phyloP scores from a whole-genome alignment of 1,284 basidiomycete genomes.

The Fomitopsis schrenkii region DNA sequence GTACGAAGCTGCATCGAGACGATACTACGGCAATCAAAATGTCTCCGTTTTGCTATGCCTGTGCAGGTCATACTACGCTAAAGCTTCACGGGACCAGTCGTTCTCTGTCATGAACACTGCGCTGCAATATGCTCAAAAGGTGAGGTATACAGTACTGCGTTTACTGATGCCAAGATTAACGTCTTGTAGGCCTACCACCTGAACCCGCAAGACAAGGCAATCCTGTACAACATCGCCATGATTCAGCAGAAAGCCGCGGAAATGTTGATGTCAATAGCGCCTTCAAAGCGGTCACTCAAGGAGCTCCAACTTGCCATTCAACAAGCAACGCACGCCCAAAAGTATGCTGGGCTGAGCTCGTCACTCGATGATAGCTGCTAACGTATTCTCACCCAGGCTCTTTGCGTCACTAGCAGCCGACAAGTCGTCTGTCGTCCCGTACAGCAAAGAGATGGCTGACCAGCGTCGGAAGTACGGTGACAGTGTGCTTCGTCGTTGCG shows the following conservation, averaged over 20 bases:
- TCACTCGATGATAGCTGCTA: background rate
- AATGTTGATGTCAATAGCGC: slow-evolving; percentile 71
- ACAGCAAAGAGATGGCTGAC: slow-evolving; percentile 82
- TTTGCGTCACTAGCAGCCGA: slow-evolving; percentile 82
- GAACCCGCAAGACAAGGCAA: slow-evolving; percentile 83
- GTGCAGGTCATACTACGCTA: slow-evolving; percentile 88
- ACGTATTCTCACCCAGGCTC: slow-evolving; percentile 41
- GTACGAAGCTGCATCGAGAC: slow-evolving; percentile 85
- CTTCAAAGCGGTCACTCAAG: slow-evolving; percentile 72
- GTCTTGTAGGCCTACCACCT: slow-evolving; percentile 67
- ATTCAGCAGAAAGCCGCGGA: slow-evolving; percentile 94
- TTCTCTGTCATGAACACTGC: slow-evolving; percentile 78
- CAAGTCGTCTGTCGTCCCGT: slow-evolving; percentile 68
- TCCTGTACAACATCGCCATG: slow-evolving; percentile 93
- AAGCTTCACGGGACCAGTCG: slow-evolving; percentile 84
- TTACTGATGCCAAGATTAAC: background rate
- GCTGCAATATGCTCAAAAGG: slow-evolving; percentile 75
- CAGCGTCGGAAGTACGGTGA: slow-evolving; percentile 87
- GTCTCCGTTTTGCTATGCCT: slow-evolving; percentile 77
- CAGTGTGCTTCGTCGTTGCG: slow-evolving; percentile 73
- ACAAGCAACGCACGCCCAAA: slow-evolving; percentile 85
- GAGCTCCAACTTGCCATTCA: slow-evolving; percentile 78
- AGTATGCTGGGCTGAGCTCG: slow-evolving; percentile 43
- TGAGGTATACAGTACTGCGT: slow-evolving; percentile 21
- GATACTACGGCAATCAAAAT: slow-evolving; percentile 70